phyloP scores from a whole-genome alignment of 805 yeast genomes.

The Lipomyces oligophaga region DNA sequence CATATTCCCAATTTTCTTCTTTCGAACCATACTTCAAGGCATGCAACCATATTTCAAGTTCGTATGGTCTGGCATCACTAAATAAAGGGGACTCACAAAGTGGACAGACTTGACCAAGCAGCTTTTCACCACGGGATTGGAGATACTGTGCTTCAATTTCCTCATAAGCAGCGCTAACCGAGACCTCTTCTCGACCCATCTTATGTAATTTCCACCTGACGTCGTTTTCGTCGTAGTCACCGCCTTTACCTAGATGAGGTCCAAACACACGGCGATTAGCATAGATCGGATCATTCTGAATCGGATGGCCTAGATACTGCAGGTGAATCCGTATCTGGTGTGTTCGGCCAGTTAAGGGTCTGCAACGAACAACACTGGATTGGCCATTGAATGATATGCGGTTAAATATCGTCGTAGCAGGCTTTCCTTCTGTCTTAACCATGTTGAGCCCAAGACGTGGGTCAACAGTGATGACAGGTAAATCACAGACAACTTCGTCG shows the following conservation, averaged over 20 bases:
- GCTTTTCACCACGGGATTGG: conserved; percentile 54
- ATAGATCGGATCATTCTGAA: conserved; percentile 88
- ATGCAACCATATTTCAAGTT: conserved; percentile 84
- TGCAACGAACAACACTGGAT: conserved; percentile 72
- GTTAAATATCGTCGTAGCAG: conserved; percentile 67
- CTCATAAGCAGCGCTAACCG: conserved; percentile 25
- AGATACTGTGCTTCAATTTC: conserved; percentile 18
- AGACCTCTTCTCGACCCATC: conserved; percentile 31
- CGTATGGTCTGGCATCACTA: conserved; percentile 85
- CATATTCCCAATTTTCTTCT: conserved; percentile 58
- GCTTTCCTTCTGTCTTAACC: conserved; percentile 43
- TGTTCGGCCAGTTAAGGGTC: conserved; percentile 87
- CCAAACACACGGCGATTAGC: conserved; percentile 85
- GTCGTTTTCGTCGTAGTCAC: conserved; percentile 47
- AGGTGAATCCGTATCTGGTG: conserved; percentile 94
- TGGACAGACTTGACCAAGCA: conserved; percentile 56
- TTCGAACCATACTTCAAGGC: conserved; percentile 57
- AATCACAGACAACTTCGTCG: conserved; percentile 51
- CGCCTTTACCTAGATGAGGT: conserved; percentile 57
- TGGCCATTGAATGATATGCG: conserved; percentile 60
- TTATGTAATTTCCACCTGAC: conserved; percentile 45
- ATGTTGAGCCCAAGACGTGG: conserved; percentile 61
- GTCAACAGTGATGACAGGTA: conserved; percentile 65
- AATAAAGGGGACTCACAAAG: conserved; percentile 68
- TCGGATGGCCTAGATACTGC: conserved; percentile 84